Evolutionary conservation across 2,329 filamentous ascomycete genomes (phyloP).

Genomic region (Epichloe uncinata): DNA sequence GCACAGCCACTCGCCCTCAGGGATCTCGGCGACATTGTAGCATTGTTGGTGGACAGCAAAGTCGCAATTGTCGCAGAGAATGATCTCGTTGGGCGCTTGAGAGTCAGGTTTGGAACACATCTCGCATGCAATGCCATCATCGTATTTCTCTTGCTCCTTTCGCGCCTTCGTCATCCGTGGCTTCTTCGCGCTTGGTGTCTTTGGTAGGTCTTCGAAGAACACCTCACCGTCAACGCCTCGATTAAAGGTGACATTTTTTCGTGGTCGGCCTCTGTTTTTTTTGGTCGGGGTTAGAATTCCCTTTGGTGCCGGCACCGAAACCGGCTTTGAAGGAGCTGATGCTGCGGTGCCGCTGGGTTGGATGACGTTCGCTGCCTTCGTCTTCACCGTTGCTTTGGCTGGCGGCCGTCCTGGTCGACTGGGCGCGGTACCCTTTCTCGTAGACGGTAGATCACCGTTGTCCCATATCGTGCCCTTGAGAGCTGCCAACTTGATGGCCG

Average conservation of each 20-base stretch:
- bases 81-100: slow-evolving; percentile 44
- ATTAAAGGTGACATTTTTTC: slow-evolving; percentile 43
- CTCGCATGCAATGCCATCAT: slow-evolving; percentile 44
- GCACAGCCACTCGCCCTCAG: slow-evolving; percentile 51
- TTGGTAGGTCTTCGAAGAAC: slow-evolving; percentile 39
- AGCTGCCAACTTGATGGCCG: slow-evolving; percentile 24
- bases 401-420: slow-evolving; percentile 1
- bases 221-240: slow-evolving; percentile 28
- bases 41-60: slow-evolving; percentile 49
- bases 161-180: slow-evolving; percentile 13
- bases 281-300: slow-evolving; percentile 41
- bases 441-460: slow-evolving; percentile 12
- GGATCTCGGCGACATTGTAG: slow-evolving; percentile 42
- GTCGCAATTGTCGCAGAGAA: slow-evolving; percentile 52
- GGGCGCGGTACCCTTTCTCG: slow-evolving; percentile 9
- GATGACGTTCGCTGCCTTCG: neutral
- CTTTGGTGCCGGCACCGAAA: slow-evolving; percentile 26
- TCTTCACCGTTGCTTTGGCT: neutral
- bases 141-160: slow-evolving; percentile 20
- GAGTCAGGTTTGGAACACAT: slow-evolving; percentile 46
- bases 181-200: slow-evolving; percentile 19
- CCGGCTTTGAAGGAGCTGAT: slow-evolving; percentile 1
- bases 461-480: slow-evolving; percentile 27
- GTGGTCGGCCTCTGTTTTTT: slow-evolving; percentile 27
- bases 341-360: neutral